Percentiles rank a stretch among this genome's conserved stretches.
Evolutionary conservation across 2,329 filamentous ascomycete species (phyloP).

Genomic region (Cladorrhinum sp.): DNA sequence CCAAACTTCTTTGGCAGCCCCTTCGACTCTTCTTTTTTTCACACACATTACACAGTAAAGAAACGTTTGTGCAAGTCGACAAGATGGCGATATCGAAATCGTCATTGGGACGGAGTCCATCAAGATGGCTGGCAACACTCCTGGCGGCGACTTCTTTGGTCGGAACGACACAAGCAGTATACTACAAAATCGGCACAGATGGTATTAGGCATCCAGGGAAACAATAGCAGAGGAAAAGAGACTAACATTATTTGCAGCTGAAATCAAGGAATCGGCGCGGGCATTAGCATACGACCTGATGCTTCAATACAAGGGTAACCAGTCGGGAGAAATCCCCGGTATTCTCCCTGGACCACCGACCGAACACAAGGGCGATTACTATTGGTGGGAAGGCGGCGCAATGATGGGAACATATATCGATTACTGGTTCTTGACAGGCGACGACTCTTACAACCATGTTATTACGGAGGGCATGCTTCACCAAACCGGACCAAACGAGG

Average conservation of each 20-base stretch:
- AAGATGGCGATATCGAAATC: constrained; percentile 16
- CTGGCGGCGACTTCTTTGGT: constrained; percentile 19
- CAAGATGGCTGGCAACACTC: constrained; percentile 21
- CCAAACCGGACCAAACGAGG: constrained; percentile 53
- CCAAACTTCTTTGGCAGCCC: background rate
- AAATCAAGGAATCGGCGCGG: constrained; percentile 26
- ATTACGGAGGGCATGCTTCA: constrained; percentile 55
- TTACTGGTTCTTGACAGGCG: constrained; percentile 67
- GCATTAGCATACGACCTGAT: constrained; percentile 29
- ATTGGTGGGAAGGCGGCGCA: constrained; percentile 72
- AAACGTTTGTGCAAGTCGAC: background rate
- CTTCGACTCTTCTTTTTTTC: background rate
- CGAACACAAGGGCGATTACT: constrained; percentile 52
- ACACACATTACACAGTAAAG: background rate
- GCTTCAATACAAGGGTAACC: constrained; percentile 29
- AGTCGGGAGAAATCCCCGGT: constrained; percentile 50
- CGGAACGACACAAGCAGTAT: constrained; percentile 17
- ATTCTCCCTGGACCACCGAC: constrained; percentile 56
- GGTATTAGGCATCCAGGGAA: constrained; percentile 13
- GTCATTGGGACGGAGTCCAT: constrained; percentile 6
- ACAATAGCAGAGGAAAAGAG: background rate
- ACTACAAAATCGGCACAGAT: constrained; percentile 24
- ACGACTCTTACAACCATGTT: constrained; percentile 59
- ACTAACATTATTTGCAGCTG: constrained; percentile 21
- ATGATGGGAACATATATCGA: constrained; percentile 68